Conservation (phyloP, 345 rosid genomes). For the Lagerstroemia speciosa region DNA sequence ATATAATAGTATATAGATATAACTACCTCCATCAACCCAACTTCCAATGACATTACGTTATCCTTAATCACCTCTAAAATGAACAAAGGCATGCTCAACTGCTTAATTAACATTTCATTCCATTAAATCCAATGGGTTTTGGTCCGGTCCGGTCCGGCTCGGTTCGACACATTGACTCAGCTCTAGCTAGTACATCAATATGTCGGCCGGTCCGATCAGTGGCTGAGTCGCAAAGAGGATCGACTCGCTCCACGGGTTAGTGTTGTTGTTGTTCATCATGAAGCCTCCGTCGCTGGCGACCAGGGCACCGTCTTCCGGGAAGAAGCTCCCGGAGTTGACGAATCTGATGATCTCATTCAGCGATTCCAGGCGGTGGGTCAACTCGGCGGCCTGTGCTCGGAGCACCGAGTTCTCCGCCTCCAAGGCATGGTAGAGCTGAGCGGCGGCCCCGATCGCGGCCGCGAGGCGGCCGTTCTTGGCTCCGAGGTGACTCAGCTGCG, state of each 20-base stretch:
- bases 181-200: constrained; percentile 10
- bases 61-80: too few relatives aligned
- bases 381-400: constrained; percentile 29
- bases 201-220: neutral
- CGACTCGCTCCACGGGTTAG: constrained; percentile 5
- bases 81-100: too few relatives aligned
- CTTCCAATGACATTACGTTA: too few relatives aligned
- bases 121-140: too few relatives aligned
- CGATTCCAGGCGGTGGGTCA: constrained; percentile 27
- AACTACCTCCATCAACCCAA: too few relatives aligned
- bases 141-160: too few relatives aligned
- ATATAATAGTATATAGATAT: too few relatives aligned
- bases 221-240: neutral
- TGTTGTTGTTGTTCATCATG: neutral
- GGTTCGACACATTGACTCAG: too few relatives aligned
- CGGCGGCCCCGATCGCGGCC: constrained; percentile 9
- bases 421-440: constrained; percentile 13
- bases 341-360: constrained; percentile 24
- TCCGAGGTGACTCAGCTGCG: neutral
- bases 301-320: neutral
- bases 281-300: neutral
- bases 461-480: constrained; percentile 17
- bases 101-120: too few relatives aligned
- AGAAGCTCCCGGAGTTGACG: neutral
- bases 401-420: constrained; percentile 33